phyloP scores from a whole-genome alignment of 2,329 filamentous ascomycete genomes.

The Aureobasidium sp. region DNA sequence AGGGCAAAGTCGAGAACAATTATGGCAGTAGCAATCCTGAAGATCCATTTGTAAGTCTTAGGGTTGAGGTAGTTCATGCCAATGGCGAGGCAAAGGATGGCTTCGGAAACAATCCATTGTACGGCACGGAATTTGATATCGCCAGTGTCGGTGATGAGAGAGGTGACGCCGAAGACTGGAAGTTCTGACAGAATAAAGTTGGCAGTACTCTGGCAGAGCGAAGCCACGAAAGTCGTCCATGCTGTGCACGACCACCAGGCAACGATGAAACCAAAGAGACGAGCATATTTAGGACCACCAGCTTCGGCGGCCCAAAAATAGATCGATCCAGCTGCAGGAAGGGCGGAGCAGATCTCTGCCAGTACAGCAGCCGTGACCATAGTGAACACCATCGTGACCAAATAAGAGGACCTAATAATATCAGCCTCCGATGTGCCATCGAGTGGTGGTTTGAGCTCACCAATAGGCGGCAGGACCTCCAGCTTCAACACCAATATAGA shows the following conservation, averaged over 20 bases:
- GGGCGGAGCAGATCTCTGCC: slow-evolving; percentile 52
- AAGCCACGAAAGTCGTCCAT: slow-evolving; percentile 44
- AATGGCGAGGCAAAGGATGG: slow-evolving; percentile 32
- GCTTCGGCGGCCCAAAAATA: slow-evolving; percentile 55
- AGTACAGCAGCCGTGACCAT: slow-evolving; percentile 54
- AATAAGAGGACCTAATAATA: slow-evolving; percentile 45
- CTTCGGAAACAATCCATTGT: slow-evolving; percentile 50
- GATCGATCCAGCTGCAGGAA: slow-evolving; percentile 51
- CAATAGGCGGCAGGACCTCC: slow-evolving; percentile 55
- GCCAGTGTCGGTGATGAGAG: slow-evolving; percentile 44
- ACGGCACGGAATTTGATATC: slow-evolving; percentile 51
- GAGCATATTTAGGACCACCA: slow-evolving; percentile 46
- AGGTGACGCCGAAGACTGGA: slow-evolving; percentile 45
- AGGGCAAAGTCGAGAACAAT: slow-evolving; percentile 51
- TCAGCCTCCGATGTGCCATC: not conserved
- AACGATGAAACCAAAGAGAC: slow-evolving; percentile 53
- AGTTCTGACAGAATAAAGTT: slow-evolving; percentile 41
- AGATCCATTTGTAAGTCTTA: slow-evolving; percentile 40
- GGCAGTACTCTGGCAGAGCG: slow-evolving; percentile 28
- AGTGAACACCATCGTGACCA: slow-evolving; percentile 52
- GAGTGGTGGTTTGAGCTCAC: slow-evolving; percentile 23
- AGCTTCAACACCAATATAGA: slow-evolving; percentile 54
- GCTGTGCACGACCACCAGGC: slow-evolving; percentile 57
- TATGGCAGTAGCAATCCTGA: slow-evolving; percentile 41
- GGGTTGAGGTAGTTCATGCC: slow-evolving; percentile 31